Conservation (phyloP, 768 basidiomycete genomes). For the Arthromyces matolae region DNA sequence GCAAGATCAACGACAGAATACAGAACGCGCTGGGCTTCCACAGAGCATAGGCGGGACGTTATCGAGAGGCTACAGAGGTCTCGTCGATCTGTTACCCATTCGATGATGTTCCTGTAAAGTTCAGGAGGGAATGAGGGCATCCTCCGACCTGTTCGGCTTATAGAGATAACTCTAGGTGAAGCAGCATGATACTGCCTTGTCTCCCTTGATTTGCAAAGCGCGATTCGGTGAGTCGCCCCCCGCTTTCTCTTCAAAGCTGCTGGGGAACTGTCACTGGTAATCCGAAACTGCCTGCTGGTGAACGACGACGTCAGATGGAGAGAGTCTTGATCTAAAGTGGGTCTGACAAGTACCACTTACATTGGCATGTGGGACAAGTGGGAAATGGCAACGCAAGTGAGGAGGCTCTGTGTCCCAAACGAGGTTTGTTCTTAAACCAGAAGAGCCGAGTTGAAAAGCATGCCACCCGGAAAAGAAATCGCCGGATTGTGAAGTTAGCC, state of each 20-base stretch:
- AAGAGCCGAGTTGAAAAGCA: slow-evolving; percentile 3
- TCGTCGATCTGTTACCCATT: slow-evolving; percentile 12
- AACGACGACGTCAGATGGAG: too few relatives aligned
- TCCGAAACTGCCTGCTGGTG: too few relatives aligned
- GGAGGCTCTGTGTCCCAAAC: background rate
- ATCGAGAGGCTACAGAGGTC: slow-evolving; percentile 16
- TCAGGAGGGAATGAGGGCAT: slow-evolving; percentile 11
- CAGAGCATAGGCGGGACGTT: slow-evolving; percentile 14
- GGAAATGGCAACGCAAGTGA: slow-evolving; percentile 4
- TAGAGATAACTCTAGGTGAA: background rate
- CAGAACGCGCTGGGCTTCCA: slow-evolving; percentile 18
- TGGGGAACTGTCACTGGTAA: too few relatives aligned
- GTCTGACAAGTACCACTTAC: background rate
- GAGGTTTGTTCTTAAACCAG: slow-evolving; percentile 10
- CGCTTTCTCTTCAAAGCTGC: background rate
- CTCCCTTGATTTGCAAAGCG: background rate
- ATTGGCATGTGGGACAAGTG: slow-evolving; percentile 6
- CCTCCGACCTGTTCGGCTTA: background rate
- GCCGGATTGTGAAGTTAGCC: slow-evolving; percentile 8
- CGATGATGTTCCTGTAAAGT: slow-evolving; percentile 16
- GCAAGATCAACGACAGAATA: slow-evolving; percentile 16
- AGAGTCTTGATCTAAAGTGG: background rate
- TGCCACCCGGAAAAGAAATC: slow-evolving; percentile 9
- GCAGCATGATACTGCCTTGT: background rate
- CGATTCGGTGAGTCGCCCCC: background rate